Conservation (phyloP, 257 asterid species). For the Solanum piurae region DNA sequence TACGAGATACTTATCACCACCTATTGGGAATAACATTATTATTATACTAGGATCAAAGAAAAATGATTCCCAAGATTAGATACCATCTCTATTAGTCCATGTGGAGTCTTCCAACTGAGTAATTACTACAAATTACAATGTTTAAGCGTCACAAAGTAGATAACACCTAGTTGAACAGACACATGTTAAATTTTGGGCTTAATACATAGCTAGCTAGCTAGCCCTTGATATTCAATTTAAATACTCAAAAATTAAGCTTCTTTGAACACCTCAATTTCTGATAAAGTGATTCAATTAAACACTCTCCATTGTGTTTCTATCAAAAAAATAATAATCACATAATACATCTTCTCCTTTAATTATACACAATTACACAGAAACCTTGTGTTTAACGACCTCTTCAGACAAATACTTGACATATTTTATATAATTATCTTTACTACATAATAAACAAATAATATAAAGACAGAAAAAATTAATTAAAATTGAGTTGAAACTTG, state of each 20-base stretch:
- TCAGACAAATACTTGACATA: no score
- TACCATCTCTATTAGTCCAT: not conserved
- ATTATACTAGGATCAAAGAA: not conserved
- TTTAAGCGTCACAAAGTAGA: not conserved
- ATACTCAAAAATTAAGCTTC: not conserved
- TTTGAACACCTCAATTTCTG: not conserved
- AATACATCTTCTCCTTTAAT: no score
- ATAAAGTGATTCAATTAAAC: not conserved
- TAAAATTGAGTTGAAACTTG: no score
- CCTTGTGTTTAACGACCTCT: not conserved
- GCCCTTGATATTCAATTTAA: not conserved
- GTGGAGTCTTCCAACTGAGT: not conserved
- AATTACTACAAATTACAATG: not conserved
- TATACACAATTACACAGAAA: not conserved
- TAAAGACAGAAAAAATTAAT: no score
- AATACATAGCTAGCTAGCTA: no score
- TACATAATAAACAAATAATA: no score
- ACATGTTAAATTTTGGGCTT: not conserved
- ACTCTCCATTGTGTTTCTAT: not conserved
- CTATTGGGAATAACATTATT: not conserved
- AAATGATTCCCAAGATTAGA: not conserved
- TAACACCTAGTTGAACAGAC: not conserved
- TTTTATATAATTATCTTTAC: no score
- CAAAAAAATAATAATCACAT: not conserved
- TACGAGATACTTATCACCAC: not conserved